phyloP scores from a whole-genome alignment of 139 green algal genomes.

The Chlamydomonas sp. region DNA sequence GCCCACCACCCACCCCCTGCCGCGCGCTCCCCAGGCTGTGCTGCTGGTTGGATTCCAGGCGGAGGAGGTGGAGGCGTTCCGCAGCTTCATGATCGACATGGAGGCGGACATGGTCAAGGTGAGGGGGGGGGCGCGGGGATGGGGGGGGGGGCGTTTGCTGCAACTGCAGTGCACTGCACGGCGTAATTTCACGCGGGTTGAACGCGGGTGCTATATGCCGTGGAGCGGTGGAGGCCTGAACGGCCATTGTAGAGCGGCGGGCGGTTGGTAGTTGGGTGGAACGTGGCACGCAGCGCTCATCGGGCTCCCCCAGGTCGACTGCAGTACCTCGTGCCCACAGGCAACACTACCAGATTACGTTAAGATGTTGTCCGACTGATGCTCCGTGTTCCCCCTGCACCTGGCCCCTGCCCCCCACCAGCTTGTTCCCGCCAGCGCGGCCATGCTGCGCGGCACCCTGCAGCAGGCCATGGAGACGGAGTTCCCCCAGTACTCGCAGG shows the following conservation, averaged over 20 bases:
- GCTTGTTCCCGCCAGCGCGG: slow-evolving; percentile 45
- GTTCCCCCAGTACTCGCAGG: slow-evolving; percentile 52
- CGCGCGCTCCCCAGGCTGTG: slow-evolving; percentile 3
- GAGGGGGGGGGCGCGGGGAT: background rate
- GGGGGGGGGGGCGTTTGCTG: background rate
- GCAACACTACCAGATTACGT: background rate
- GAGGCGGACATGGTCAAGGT: slow-evolving; percentile 63
- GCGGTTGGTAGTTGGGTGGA: too few species aligned
- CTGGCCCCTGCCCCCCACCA: background rate
- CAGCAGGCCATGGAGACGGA: slow-evolving; percentile 37
- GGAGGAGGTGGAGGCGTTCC: slow-evolving; percentile 47
- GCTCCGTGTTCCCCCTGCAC: background rate
- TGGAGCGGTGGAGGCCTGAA: background rate
- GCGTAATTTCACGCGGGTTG: too few species aligned
- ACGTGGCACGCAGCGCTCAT: too few species aligned
- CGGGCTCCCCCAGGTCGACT: too few species aligned
- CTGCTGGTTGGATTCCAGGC: slow-evolving; percentile 49
- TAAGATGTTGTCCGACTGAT: background rate
- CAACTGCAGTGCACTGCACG: background rate
- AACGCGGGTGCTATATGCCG: too few species aligned
- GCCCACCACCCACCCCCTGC: background rate
- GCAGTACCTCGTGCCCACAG: too few species aligned
- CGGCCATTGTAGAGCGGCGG: too few species aligned
- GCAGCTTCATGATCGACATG: slow-evolving; percentile 42
- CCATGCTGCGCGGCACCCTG: slow-evolving; percentile 41